Evolutionary conservation across 2,329 filamentous ascomycete species (phyloP).

Genomic region (Monilinia vaccinii-corymbosi): DNA sequence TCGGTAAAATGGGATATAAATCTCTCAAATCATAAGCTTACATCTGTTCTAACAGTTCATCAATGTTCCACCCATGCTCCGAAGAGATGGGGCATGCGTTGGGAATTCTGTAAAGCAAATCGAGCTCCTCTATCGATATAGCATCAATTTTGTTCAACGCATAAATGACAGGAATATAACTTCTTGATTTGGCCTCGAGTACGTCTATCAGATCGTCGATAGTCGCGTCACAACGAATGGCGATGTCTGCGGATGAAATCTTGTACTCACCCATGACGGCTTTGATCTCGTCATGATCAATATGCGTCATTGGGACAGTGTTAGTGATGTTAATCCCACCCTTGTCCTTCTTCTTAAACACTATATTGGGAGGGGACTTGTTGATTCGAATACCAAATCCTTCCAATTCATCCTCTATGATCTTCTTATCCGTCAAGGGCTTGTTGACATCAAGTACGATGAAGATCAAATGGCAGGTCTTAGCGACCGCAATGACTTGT

Average conservation of each 20-base stretch:
- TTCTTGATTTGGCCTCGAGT: conserved; percentile 85
- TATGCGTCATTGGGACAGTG: conserved; percentile 84
- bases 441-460: conserved; percentile 99
- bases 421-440: conserved; percentile 88
- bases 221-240: conserved; percentile 94
- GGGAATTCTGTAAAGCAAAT: conserved; percentile 91
- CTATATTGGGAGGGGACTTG: conserved; percentile 93
- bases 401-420: conserved; percentile 92
- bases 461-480: conserved; percentile 97
- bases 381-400: conserved; percentile 98
- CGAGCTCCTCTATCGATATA: conserved; percentile 95
- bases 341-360: conserved; percentile 99
- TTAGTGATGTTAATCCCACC: conserved; percentile 94
- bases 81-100: conserved; percentile 96
- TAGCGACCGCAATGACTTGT: conserved; percentile 97
- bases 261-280: conserved; percentile 96
- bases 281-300: conserved; percentile 93
- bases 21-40: conserved; percentile 29
- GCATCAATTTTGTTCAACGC: conserved; percentile 98
- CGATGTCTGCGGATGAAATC: conserved; percentile 93
- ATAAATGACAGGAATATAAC: conserved; percentile 98
- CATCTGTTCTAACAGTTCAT: conserved; percentile 95
- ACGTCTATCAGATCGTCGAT: conserved; percentile 96
- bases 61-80: conserved; percentile 95
- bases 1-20: background rate